phyloP scores from a whole-genome alignment of 208 protist species.

The Porcisia hertigi region DNA sequence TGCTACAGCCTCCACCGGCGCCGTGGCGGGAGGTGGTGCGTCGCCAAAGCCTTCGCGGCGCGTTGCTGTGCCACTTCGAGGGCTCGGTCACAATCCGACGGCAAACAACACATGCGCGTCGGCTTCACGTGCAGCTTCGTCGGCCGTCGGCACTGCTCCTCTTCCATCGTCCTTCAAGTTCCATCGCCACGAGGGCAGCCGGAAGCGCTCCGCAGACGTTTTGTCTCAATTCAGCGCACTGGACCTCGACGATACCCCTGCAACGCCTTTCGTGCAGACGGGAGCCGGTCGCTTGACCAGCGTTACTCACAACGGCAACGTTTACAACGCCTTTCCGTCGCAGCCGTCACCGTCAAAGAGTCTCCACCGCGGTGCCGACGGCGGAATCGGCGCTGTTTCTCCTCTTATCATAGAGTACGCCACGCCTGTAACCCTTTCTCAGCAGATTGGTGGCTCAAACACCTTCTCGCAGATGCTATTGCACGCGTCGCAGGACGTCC shows the following conservation, averaged over 20 bases:
- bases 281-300: conserved; percentile 13
- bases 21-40: background rate
- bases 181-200: conserved; percentile 35
- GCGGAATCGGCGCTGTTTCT: conserved; percentile 16
- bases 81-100: background rate
- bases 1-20: background rate
- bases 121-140: background rate
- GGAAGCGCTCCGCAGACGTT: conserved; percentile 65
- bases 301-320: conserved; percentile 1
- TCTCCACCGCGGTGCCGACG: conserved; percentile 1
- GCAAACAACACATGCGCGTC: background rate
- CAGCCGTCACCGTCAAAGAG: conserved; percentile 26
- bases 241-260: conserved; percentile 55
- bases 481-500: conserved; percentile 43
- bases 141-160: background rate
- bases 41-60: conserved; percentile 12
- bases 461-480: conserved; percentile 38
- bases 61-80: background rate
- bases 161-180: conserved; percentile 33
- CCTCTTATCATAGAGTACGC: conserved; percentile 33
- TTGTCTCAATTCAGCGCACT: conserved; percentile 75
- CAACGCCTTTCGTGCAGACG: conserved; percentile 23
- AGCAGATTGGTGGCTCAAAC: conserved; percentile 29
- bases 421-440: conserved; percentile 38
- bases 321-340: conserved; percentile 18